Evolutionary conservation across 768 basidiomycete genomes (phyloP).

Genomic region (Cyclocybe aegerita): DNA sequence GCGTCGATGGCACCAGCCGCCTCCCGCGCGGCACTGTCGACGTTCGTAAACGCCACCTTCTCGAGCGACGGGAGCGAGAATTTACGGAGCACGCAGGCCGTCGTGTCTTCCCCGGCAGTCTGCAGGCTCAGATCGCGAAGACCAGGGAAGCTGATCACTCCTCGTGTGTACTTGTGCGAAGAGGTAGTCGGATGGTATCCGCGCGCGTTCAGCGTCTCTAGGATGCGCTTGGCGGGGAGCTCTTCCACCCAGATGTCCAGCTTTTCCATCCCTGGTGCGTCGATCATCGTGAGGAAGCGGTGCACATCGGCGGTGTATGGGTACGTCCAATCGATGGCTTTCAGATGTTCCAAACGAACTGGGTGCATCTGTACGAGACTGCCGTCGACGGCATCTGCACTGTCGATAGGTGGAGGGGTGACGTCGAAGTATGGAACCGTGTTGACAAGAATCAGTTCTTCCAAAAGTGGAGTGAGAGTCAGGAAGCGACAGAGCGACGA

Average conservation of each 20-base stretch:
- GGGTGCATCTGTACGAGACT: constrained; percentile 17
- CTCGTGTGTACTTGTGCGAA: constrained; percentile 9
- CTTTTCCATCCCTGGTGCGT: constrained; percentile 37
- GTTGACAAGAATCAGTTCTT: constrained; percentile 41
- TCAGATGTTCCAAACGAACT: constrained; percentile 37
- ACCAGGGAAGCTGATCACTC: constrained; percentile 23
- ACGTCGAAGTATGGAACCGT: constrained; percentile 39
- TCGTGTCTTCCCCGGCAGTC: constrained; percentile 37
- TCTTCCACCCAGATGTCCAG: constrained; percentile 45
- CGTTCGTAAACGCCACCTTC: constrained; percentile 42
- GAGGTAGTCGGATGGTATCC: constrained; percentile 14
- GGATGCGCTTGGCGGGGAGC: constrained; percentile 10
- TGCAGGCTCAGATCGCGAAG: constrained; percentile 45
- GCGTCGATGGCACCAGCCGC: constrained; percentile 11
- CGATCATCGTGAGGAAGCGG: constrained; percentile 41
- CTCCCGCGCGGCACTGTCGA: constrained; percentile 24
- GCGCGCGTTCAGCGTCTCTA: constrained; percentile 10
- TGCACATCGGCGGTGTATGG: constrained; percentile 41
- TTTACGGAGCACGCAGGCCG: constrained; percentile 38
- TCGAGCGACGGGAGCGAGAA: constrained; percentile 44
- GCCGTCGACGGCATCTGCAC: neutral
- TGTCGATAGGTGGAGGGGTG: constrained; percentile 8
- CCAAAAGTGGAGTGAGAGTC: constrained; percentile 34
- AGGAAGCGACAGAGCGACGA: constrained; percentile 39
- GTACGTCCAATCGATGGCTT: constrained; percentile 47